Percentiles rank a stretch among this genome's conserved stretches.
phyloP scores from a whole-genome alignment of 2,329 filamentous ascomycete species.

The Stromatinia cepivora region DNA sequence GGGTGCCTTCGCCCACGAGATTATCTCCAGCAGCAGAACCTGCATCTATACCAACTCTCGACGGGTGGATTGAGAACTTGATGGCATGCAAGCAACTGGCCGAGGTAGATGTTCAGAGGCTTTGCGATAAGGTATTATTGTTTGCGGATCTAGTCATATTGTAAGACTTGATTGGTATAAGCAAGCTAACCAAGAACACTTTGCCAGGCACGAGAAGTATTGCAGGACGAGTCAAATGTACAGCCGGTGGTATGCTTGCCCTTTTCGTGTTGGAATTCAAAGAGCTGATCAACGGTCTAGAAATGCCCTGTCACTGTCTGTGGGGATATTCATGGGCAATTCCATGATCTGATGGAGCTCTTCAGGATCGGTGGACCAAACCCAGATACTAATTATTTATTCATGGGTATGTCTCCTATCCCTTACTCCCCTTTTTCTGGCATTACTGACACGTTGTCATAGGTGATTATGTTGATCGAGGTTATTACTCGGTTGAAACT shows the following conservation, averaged over 20 bases:
- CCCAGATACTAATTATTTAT: constrained; percentile 98
- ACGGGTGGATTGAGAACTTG: constrained; percentile 97
- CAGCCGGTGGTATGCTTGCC: constrained; percentile 82
- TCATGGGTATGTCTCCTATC: constrained; percentile 73
- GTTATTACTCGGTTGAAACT: constrained; percentile 98
- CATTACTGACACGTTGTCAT: constrained; percentile 30
- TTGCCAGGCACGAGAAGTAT: constrained; percentile 84
- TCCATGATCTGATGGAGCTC: constrained; percentile 98
- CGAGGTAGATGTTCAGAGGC: constrained; percentile 89
- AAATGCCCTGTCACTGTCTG: constrained; percentile 99
- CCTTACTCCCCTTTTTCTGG: constrained; percentile 1
- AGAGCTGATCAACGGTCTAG: constrained; percentile 47
- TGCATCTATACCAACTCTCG: constrained; percentile 85
- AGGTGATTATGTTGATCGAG: constrained; percentile 98
- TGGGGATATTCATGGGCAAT: constrained; percentile 98
- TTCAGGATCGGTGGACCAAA: constrained; percentile 99
- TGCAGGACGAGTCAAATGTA: constrained; percentile 97
- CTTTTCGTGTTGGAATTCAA: constrained; percentile 37
- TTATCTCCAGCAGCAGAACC: constrained; percentile 78
- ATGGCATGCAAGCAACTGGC: constrained; percentile 98
- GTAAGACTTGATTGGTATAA: constrained; percentile 10
- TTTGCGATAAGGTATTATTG: constrained; percentile 88
- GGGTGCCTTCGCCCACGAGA: constrained; percentile 75
- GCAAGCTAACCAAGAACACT: constrained; percentile 18
- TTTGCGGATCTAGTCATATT: constrained; percentile 24